Conservation (phyloP, 768 basidiomycete genomes). For the Rhodotorula graminis region DNA sequence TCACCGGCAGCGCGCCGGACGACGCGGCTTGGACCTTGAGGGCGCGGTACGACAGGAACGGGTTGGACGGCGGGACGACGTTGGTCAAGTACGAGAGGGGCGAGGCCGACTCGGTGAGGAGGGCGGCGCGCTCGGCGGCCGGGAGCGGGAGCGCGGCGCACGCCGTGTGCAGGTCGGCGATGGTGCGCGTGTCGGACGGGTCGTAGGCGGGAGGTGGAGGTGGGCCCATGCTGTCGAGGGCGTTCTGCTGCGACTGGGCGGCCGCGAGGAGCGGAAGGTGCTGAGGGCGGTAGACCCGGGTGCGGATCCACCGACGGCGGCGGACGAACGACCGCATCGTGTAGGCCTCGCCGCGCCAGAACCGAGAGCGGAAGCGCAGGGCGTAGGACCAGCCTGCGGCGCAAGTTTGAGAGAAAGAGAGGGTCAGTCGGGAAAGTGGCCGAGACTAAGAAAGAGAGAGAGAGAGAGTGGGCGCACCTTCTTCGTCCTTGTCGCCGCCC, state of each 20-base stretch:
- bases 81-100: neutral
- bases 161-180: neutral
- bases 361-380: constrained; percentile 23
- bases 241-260: neutral
- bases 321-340: constrained; percentile 24
- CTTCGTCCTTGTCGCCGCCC: constrained; percentile 34
- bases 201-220: no score
- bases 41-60: constrained; percentile 7
- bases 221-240: no score
- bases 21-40: constrained; percentile 2
- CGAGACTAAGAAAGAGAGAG: no score
- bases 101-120: constrained; percentile 1
- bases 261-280: neutral
- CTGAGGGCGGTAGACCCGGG: constrained; percentile 19
- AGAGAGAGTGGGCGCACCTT: constrained; percentile 2
- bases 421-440: neutral
- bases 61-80: neutral
- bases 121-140: neutral
- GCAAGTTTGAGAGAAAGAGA: no score
- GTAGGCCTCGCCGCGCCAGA: constrained; percentile 33
- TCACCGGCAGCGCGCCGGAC: neutral
- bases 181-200: no score
- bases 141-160: neutral
- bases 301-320: constrained; percentile 21
- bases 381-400: constrained; percentile 28